Evolutionary conservation across 345 rosid genomes (phyloP), one percentile per base, ranked within the genome.

Genomic region (Lumnitzera racemosa): DNA sequence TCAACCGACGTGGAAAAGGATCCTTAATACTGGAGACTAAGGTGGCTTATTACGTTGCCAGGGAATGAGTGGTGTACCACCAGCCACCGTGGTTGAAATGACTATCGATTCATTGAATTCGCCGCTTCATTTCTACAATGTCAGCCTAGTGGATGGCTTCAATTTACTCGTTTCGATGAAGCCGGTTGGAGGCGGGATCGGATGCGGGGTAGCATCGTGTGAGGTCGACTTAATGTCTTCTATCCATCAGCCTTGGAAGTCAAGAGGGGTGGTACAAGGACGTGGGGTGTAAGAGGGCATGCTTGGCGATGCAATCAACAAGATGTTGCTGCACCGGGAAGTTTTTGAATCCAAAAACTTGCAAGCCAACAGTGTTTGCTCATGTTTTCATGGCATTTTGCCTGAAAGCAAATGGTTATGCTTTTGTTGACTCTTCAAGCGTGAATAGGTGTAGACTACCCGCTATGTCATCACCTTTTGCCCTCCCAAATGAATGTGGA

Each of bases 41-140:
- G 58, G 72, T 0, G 85, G 86, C 9, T 47, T 62, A 24, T 78
- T 89, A 59, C 81, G 31, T n/a, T 88, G 96, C 55, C 77, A 56
- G 47, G 94, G 98, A 58, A 69, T 43, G 4, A 89, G 84, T 0
- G 98, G 98, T 11, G 59, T 13, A 4, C 96, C 98, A 0, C 98
- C 98, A 0, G 83, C 96, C 23, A 89, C 96, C 0, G 79, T 91
- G 24, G 86, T 92, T 6, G 96, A 92, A 72, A 92, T 92, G 96
- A 92, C 98, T 1, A 77, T 89, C 1, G 96, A 96, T 0, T 12
- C 96, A 12, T 54, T 79, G 0, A 54, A 75, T 49, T 89, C 96
- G 0, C 91, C 96, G 0, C 66, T 92, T 24, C 96, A 92, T 69
- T 92, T 83, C 88, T 92, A 92, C n/a, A 96, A 92, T 65, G 98